Conservation (phyloP, 1,284 basidiomycete genomes). For the Anthracocystis walkeri region DNA sequence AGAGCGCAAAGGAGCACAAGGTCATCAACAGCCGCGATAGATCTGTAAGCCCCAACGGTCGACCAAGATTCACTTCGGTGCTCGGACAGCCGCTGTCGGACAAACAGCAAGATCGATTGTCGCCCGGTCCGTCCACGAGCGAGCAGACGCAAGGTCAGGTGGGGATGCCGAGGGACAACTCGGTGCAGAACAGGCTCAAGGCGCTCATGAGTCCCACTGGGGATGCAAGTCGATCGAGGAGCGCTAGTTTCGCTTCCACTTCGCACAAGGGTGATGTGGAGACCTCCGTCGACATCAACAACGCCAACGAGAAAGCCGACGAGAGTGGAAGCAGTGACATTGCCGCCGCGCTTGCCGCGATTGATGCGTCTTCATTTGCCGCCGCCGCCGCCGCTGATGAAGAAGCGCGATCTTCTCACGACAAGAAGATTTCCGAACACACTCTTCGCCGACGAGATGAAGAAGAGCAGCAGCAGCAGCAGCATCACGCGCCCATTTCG, state of each 20-base stretch:
- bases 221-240: neutral
- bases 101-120: conserved; percentile 24
- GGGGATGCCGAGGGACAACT: conserved; percentile 23
- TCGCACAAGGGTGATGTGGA: neutral
- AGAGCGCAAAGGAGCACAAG: conserved; percentile 19
- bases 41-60: conserved; percentile 49
- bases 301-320: conserved; percentile 19
- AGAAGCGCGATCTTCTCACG: neutral
- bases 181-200: conserved; percentile 57
- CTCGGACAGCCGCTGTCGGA: conserved; percentile 54
- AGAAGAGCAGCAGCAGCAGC: neutral
- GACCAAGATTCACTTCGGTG: conserved; percentile 55
- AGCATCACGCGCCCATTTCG: conserved; percentile 18
- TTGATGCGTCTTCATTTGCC: conserved; percentile 18
- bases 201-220: conserved; percentile 37
- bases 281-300: no score
- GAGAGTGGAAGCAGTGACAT: conserved; percentile 28
- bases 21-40: conserved; percentile 17
- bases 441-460: neutral
- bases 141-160: neutral
- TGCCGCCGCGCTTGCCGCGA: conserved; percentile 26
- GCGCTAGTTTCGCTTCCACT: no score
- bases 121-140: conserved; percentile 22
- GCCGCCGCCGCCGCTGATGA: neutral
- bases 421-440: conserved; percentile 8